Evolutionary conservation across 176 grass and related monocot genomes (phyloP).

Genomic region (Musa acuminata): DNA sequence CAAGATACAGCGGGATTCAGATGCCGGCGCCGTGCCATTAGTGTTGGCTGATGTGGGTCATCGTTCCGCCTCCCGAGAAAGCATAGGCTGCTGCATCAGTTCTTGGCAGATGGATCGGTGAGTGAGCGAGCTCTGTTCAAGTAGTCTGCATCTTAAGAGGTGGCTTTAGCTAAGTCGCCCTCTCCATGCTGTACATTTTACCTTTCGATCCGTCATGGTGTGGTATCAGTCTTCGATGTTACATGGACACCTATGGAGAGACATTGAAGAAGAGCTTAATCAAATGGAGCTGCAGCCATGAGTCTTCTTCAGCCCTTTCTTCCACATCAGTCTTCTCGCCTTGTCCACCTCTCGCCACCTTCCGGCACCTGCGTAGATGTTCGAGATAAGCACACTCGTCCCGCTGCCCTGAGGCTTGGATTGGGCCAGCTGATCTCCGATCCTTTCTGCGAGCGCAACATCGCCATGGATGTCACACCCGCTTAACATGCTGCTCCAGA

Average conservation of each 20-base stretch:
- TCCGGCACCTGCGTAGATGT: slow-evolving; percentile 4
- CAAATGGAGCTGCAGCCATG: slow-evolving; percentile 32
- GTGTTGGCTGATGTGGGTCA: not conserved
- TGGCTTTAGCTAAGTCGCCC: too few species aligned
- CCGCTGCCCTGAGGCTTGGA: slow-evolving; percentile 1
- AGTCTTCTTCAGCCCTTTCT: slow-evolving; percentile 34
- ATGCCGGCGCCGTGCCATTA: slow-evolving; percentile 39
- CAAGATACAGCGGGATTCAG: slow-evolving; percentile 36
- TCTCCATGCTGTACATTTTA: too few species aligned
- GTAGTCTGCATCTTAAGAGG: too few species aligned
- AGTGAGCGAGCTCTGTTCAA: too few species aligned
- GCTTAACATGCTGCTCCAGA: slow-evolving; percentile 5
- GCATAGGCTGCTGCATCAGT: too few species aligned
- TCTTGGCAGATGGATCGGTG: too few species aligned
- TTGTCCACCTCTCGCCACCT: slow-evolving; percentile 24
- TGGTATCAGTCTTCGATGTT: too few species aligned
- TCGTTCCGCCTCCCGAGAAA: not conserved
- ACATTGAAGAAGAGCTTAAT: not conserved
- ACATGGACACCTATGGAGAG: too few species aligned
- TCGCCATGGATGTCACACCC: slow-evolving; percentile 10
- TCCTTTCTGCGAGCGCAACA: not conserved
- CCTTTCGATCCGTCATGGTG: too few species aligned
- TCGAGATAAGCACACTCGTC: slow-evolving; percentile 9
- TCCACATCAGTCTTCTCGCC: slow-evolving; percentile 26
- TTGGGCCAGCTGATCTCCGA: not conserved